phyloP scores from a whole-genome alignment of 208 protist species.

The Trypanosoma platydactyli region DNA sequence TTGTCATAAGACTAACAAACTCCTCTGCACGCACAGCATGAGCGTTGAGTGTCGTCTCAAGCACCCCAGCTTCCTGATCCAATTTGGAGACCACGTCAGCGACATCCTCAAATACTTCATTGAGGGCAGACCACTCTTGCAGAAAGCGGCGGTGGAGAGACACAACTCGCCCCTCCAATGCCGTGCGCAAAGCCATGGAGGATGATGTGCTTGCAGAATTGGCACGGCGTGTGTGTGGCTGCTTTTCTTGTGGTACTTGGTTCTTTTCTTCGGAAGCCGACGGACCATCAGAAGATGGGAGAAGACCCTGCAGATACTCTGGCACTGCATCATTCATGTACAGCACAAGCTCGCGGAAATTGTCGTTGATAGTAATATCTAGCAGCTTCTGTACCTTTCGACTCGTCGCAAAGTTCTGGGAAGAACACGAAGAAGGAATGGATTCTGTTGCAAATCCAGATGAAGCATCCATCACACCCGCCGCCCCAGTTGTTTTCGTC shows the following conservation, averaged over 20 bases:
- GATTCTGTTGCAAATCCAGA: neutral
- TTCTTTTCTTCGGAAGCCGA: slow-evolving; percentile 3
- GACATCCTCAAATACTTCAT: slow-evolving; percentile 53
- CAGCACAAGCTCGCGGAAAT: slow-evolving; percentile 55
- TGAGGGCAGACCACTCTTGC: slow-evolving; percentile 50
- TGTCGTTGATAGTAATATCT: slow-evolving; percentile 56
- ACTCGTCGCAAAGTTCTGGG: slow-evolving; percentile 30
- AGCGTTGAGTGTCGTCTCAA: slow-evolving; percentile 28
- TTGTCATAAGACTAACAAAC: slow-evolving; percentile 37
- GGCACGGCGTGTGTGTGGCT: neutral
- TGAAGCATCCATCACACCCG: neutral
- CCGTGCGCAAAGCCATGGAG: slow-evolving; percentile 42
- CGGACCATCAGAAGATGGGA: slow-evolving; percentile 12
- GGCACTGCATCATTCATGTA: slow-evolving; percentile 66
- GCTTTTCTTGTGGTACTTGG: neutral
- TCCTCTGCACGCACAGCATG: slow-evolving; percentile 27
- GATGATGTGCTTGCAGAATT: slow-evolving; percentile 7
- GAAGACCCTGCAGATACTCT: slow-evolving; percentile 31
- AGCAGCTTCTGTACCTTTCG: slow-evolving; percentile 51
- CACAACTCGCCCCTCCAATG: slow-evolving; percentile 58
- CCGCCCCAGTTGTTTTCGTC: neutral
- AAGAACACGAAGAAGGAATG: neutral
- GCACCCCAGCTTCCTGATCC: slow-evolving; percentile 40
- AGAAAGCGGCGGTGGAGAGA: slow-evolving; percentile 66
- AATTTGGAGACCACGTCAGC: slow-evolving; percentile 50